Base-by-base conservation (phyloP, 495 filamentous ascomycete genomes). In the Astrothelium macrocarpum region DNA sequence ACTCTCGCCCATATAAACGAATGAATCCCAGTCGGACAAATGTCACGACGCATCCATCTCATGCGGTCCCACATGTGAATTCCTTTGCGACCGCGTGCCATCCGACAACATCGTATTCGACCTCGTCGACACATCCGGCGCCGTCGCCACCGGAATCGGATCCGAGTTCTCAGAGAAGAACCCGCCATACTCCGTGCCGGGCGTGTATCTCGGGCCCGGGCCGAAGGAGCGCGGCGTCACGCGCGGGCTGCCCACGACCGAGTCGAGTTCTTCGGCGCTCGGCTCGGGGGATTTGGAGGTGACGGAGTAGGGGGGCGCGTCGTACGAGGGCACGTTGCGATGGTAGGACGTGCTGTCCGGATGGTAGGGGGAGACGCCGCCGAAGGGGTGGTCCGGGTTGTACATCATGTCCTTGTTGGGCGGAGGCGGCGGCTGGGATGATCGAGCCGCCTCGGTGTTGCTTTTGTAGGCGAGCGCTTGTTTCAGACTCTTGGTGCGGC, bases 401-500 rank as follows among this genome's bases (percentile, higher is more conserved):
- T 56, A 56, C 23, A 7, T 28, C 49, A 56, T 56, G 49, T 56
- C 49, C 25, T 49, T 49, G 5, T 12, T 25, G 23, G 23, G 49
- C 20, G 49, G 49, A 56, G 49, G 49, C 5, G 49, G 49, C 25
- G 49, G 45, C 5, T 16, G 45, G 20, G 45, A 16, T 18, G 49
- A 56, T 56, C 20, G 2, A 25, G 25, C 25, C 0, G 5, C 29
- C 0, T 49, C 18, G 11, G n/a, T 12, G 49, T 56, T 12, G 49
- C 16, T 56, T n/a, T 1, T 29, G 49, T n/a, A 56, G 49, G 49
- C 29, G 36, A 66, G 34, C n/a, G 53, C 43, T 18, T 67, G 31
- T 29, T 70, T 69, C 62, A 68, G 62, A 36, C 58, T 59, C 31
- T 63, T 45, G 25, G 65, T 62, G 28, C 71, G 67, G 58, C 67